Base-by-base conservation (phyloP, 805 yeast genomes). In the Candida nanaspora region DNA sequence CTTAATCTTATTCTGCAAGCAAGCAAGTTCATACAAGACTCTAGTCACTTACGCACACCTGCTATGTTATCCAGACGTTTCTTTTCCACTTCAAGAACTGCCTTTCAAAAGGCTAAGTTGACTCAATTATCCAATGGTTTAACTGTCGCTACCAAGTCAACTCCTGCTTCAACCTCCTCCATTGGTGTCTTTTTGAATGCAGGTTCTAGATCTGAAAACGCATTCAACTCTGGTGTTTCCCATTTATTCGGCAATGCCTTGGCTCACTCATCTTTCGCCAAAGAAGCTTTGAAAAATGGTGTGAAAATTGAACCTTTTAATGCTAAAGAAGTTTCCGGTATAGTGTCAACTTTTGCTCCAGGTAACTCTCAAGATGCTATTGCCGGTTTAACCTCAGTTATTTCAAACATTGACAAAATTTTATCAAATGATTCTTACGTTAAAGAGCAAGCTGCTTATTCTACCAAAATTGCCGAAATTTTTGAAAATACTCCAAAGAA, bases 151-250 rank as follows among this genome's bases (percentile, higher is more conserved):
- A 70, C 86, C 38, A 85, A 81, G 63, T 52, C 72, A 50, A 73
- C 78, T 65, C 73, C 82, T 33, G 75, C 78, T 44, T 59, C 69
- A 43, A 57, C 80, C 30, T 69, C 86, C 37, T 70, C 86, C 29
- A 70, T 82, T 50, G 91, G 93, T 63, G 63, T 82, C 43, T 84
- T 72, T 61, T 68, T 72, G 58, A 83, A 82, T 50, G 84, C 88
- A 39, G 95, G 95, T 61, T 78, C 91, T 38, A 70, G 88, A 61
- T 63, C 83, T 40, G 95, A 85, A 64, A 83, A 81, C 65, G 71
- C 86, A 34, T 83, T 78, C 76, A 82, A 80, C 69, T 84, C 85
- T 52, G 95, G 95, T 76, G 78, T 81, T 40, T 76, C 91, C 41
- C 75, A 82, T 47, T 65, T 85, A 51, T 69, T 78, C 49, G 67